Evolutionary conservation across 169 alveolate genomes (phyloP).

Genomic region (Plasmodium fragile): DNA sequence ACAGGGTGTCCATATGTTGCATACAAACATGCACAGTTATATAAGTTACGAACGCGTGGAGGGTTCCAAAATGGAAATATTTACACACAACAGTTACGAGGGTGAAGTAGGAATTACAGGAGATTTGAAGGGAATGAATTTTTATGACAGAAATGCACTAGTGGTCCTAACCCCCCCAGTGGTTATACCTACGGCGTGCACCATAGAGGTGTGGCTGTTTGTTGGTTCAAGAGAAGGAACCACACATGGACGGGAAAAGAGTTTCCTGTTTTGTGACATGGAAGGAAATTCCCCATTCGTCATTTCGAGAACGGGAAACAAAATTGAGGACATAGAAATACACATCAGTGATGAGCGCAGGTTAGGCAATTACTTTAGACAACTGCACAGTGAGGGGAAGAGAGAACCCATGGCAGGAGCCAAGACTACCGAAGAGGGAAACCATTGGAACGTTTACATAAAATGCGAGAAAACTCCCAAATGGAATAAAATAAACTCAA

Average conservation of each 20-base stretch:
- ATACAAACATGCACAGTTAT: constrained; percentile 22
- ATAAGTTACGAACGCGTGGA: constrained; percentile 22
- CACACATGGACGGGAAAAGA: constrained; percentile 7
- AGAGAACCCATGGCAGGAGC: not conserved
- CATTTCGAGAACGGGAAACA: not conserved
- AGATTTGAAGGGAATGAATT: constrained; percentile 58
- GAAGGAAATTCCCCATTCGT: constrained; percentile 52
- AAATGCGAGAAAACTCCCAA: constrained; percentile 13
- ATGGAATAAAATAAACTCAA: constrained; percentile 28
- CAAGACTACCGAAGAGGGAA: not conserved
- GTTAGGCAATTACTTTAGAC: constrained; percentile 36
- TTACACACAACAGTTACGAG: constrained; percentile 41
- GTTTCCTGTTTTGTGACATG: constrained; percentile 45
- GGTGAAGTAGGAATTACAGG: constrained; percentile 57
- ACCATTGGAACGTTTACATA: constrained; percentile 22
- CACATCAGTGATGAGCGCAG: not conserved
- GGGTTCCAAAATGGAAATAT: not conserved
- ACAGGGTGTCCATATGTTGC: constrained; percentile 13
- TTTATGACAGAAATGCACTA: constrained; percentile 16
- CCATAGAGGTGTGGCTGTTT: constrained; percentile 60
- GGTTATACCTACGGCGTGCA: constrained; percentile 22
- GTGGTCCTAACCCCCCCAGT: constrained; percentile 24
- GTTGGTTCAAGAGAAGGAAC: not conserved
- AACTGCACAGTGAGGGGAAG: not conserved
- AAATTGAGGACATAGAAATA: constrained; percentile 31